Base-by-base conservation (phyloP, 345 rosid species). In the Cardamine resedifolia region DNA sequence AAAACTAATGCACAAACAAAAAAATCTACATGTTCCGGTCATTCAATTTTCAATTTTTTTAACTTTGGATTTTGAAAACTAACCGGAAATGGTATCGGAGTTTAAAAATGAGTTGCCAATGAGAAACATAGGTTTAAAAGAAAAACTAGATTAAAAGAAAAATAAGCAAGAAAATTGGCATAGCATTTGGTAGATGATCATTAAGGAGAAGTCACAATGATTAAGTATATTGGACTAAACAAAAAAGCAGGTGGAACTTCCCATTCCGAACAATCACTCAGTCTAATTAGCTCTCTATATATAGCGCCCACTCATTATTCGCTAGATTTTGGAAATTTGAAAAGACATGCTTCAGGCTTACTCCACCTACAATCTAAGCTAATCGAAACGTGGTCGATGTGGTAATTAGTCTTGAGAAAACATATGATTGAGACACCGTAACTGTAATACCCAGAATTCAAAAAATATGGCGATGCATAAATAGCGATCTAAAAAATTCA, bases 281-380 rank as follows among this genome's bases (percentile, higher is more conserved):
- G 12, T 7, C 52, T 34, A 8, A 62, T 28, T 20, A 50, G 19
- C 41, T 71, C 23, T 5, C 2, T 60, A 26, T 23, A 10, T 11
- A 19, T 38, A 31, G 7, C 16, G 34, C 26, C 34, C 45, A 72
- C 45, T 72, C 70, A 64, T 64, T 64, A 64, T 31, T 53, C n/a
- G 63, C 18, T 43, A 27, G 68, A 62, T 62, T 63, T 14, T 63
- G 52, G 51, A 57, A 14, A 1, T 18, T 45, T 34, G 36, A 45
- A 51, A 47, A 47, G 28, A 65, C 34, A 74, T 66, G 61, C 73
- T 67, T 50, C 11, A 59, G 45, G 9, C 39, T 67, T 51, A 74
- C 78, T 59, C 78, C 67, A 52, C 53, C 68, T 51, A 59, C 56
- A 74, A 44, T 23, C 56, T 59, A 74, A 61, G 78, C 57, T 74